Percentiles rank a stretch among this genome's conserved stretches.
These are phyloP conservation scores for Waltergamsia citrina DNA, from an alignment of 2,329 filamentous ascomycete species.

Conservation along the genomic window DNA sequence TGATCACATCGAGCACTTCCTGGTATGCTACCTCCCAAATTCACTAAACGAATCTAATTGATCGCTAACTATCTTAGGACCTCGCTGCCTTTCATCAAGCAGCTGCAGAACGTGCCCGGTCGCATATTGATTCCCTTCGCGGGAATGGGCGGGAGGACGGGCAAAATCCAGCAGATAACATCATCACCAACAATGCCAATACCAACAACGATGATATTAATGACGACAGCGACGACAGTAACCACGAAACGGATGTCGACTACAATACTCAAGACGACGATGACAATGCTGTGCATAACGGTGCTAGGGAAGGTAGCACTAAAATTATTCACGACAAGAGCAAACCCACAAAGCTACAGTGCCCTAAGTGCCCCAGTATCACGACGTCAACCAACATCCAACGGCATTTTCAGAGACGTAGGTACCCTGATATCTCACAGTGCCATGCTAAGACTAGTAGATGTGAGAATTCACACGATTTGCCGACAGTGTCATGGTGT, in stretches of 20 bases:
- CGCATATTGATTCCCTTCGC: background rate
- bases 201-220: background rate
- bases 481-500: background rate
- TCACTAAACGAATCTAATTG: background rate
- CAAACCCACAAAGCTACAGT: background rate
- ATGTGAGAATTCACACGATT: background rate
- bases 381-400: background rate
- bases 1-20: background rate
- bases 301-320: background rate
- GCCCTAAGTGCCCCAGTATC: background rate
- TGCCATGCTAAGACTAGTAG: background rate
- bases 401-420: background rate
- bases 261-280: too few relatives aligned
- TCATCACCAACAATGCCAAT: background rate
- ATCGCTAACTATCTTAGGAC: background rate
- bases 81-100: background rate
- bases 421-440: background rate
- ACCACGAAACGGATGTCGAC: background rate
- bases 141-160: background rate
- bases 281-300: background rate
- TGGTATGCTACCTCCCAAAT: background rate
- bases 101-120: background rate
- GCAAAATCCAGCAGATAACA: background rate
- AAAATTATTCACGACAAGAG: background rate
- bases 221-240: background rate